These are phyloP conservation scores for Afroboletus lepidellus DNA, from an alignment of 1,284 basidiomycete genomes.

Conservation along the genomic window DNA sequence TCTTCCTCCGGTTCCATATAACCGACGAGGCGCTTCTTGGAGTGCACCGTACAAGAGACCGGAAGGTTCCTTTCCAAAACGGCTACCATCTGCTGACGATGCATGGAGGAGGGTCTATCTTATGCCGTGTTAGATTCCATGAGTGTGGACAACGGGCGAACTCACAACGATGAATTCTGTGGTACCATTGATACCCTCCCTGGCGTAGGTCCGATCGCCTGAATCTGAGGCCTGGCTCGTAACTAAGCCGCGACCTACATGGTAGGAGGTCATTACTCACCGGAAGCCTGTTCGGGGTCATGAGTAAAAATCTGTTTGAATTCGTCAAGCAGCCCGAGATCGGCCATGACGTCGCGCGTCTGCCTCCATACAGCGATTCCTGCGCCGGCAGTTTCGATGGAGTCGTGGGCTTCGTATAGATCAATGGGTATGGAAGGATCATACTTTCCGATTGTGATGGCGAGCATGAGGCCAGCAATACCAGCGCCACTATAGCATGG, in stretches of 20 bases:
- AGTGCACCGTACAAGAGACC: constrained; percentile 21
- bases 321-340: constrained; percentile 15
- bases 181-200: constrained; percentile 18
- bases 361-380: constrained; percentile 14
- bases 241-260: not conserved
- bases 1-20: constrained; percentile 10
- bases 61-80: constrained; percentile 21
- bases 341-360: constrained; percentile 9
- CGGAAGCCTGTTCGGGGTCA: not conserved
- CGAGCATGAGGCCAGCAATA: constrained; percentile 15
- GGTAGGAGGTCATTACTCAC: not conserved
- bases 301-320: constrained; percentile 1
- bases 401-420: constrained; percentile 19
- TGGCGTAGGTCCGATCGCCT: constrained; percentile 17
- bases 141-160: too few species aligned
- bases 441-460: constrained; percentile 19
- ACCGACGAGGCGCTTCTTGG: constrained; percentile 17
- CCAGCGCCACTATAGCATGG: constrained; percentile 3
- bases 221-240: not conserved
- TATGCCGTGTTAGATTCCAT: not conserved
- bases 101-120: constrained; percentile 17
- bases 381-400: constrained; percentile 12
- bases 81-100: constrained; percentile 25
- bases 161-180: constrained; percentile 2
- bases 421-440: constrained; percentile 13